Evolutionary conservation across 371 early-diverging fungal genomes (phyloP).

Genomic region (Thermomucor indicae-seudaticae): DNA sequence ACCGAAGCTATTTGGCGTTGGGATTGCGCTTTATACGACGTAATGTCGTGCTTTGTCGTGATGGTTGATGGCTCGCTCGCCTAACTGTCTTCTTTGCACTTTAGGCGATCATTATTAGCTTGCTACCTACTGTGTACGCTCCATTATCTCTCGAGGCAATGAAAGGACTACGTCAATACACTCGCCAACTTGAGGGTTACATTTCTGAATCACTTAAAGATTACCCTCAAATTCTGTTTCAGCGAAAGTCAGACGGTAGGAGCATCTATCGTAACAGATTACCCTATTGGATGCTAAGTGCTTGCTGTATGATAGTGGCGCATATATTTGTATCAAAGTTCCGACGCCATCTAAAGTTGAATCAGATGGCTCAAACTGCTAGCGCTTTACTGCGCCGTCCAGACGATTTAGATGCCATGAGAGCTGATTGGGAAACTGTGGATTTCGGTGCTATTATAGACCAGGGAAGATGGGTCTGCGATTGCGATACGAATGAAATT

Average conservation of each 20-base stretch:
- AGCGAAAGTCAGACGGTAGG: conserved; percentile 31
- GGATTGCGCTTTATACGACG: conserved; percentile 54
- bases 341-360: conserved; percentile 48
- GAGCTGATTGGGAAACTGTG: conserved; percentile 43
- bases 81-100: too few relatives aligned
- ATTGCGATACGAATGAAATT: conserved; percentile 38
- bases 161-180: conserved; percentile 32
- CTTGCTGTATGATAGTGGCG: too few relatives aligned
- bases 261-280: too few relatives aligned
- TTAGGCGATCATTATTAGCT: conserved; percentile 34
- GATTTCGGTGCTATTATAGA: conserved; percentile 47
- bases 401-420: conserved; percentile 30
- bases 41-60: conserved; percentile 5
- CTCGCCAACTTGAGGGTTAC: conserved; percentile 34
- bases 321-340: conserved; percentile 48
- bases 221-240: conserved; percentile 26
- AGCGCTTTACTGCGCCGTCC: conserved; percentile 28
- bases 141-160: conserved; percentile 26
- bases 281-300: too few relatives aligned
- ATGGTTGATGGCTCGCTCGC: too few relatives aligned
- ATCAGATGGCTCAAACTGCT: conserved; percentile 48
- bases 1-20: conserved; percentile 49
- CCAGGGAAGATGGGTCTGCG: conserved; percentile 53
- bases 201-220: conserved; percentile 20
- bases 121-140: conserved; percentile 35